Conservation (phyloP, 441 rosid species). For the Populus hybrid region DNA sequence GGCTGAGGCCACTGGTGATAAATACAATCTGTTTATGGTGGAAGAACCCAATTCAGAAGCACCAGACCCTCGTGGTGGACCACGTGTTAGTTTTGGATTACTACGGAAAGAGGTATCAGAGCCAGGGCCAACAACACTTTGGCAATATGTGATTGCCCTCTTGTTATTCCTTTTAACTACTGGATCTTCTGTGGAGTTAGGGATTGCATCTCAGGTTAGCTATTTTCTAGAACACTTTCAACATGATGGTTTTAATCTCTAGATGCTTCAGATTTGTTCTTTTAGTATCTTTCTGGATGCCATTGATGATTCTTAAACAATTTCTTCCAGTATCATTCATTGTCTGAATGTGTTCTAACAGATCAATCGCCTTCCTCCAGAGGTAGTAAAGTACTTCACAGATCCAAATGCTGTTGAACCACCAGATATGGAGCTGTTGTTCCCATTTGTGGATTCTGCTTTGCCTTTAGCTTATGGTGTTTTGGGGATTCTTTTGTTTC, state of each 20-base stretch:
- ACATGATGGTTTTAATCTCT: neutral
- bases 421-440: constrained; percentile 82
- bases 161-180: constrained; percentile 80
- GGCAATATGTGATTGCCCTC: constrained; percentile 95
- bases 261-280: neutral
- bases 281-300: constrained; percentile 16
- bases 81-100: constrained; percentile 95
- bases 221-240: constrained; percentile 4
- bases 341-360: constrained; percentile 25
- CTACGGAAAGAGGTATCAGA: constrained; percentile 94
- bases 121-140: constrained; percentile 94
- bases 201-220: constrained; percentile 91
- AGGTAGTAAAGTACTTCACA: constrained; percentile 85
- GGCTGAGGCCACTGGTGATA: constrained; percentile 58
- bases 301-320: neutral
- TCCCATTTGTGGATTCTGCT: constrained; percentile 90
- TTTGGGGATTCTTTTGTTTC: constrained; percentile 83
- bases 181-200: constrained; percentile 91
- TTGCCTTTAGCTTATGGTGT: constrained; percentile 95
- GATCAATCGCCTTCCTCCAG: constrained; percentile 94
- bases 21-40: constrained; percentile 91
- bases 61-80: constrained; percentile 94
- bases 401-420: constrained; percentile 88
- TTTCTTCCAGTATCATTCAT: neutral
- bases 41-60: constrained; percentile 95